Evolutionary conservation across 2,329 filamentous ascomycete genomes (phyloP), one percentile per base, ranked within the genome.

Genomic region (Bipolaris cookei): DNA sequence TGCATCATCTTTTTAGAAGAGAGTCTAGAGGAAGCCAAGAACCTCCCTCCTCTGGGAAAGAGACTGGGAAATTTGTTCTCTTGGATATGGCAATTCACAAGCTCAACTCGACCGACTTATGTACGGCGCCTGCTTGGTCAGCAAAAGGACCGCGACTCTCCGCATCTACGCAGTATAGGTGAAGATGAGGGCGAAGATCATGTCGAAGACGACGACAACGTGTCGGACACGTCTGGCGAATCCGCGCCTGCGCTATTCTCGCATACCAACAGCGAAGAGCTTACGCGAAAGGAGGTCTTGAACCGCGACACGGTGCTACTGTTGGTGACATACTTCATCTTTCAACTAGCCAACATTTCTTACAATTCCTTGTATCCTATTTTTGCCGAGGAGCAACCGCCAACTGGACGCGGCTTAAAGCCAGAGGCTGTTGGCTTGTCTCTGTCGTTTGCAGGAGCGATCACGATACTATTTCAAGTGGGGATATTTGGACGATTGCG

Each of bases 331-430:
- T 98, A 97, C 71, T 85, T 97, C 41, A 89, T 98, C 47, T 99
- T 98, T 72, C 93, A 97, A 70, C 83, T 99, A 4, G 88, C 90
- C 59, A 98, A 98, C 75, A 92, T 97, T 64, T 92, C 92, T 3
- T 99, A 93, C 83, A 97, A 97, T 77, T 94, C 91, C 16, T 81
- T 99, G 0, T 99, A 96, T 69, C 95, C 95, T 0, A 94, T 98
- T 51, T 99, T 98, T 68, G 91, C 89, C 0, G 88, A 93, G 52
- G 87, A 90, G 0, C 77, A 84, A 0, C 82, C 87, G 0, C 95
- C 95, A 0, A 88, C 88, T 0, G 95, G 95, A 16, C 89, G 95
- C 38, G 82, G 83, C 0, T 81, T 98, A 3, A 84, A 84, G 0
- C 91, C 94, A 0, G 84, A 87, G 54, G 91, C 90, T 58, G 97